Conservation (phyloP, 2,329 filamentous ascomycete genomes). For the Alternaria ethzedia region DNA sequence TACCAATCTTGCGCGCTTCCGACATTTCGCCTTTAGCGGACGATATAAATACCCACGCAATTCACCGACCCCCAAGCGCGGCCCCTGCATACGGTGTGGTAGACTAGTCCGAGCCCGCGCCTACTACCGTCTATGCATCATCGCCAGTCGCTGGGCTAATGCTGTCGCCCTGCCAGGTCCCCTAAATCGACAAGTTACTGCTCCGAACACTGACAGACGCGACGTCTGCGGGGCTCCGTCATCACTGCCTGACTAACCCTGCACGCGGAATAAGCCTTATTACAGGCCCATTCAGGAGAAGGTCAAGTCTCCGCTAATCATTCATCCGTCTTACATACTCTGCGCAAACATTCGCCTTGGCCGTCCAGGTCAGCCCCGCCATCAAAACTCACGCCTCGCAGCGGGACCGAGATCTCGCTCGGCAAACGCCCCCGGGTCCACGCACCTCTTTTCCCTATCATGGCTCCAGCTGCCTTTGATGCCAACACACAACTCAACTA, state of each 20-base stretch:
- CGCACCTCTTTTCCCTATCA: slow-evolving; percentile 14
- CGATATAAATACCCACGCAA: slow-evolving; percentile 5
- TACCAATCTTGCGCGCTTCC: slow-evolving; percentile 6
- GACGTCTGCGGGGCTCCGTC: background rate
- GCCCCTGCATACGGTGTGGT: slow-evolving; percentile 10
- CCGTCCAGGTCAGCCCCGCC: slow-evolving; percentile 12
- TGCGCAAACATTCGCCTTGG: slow-evolving; percentile 2
- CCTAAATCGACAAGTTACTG: background rate
- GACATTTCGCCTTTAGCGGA: slow-evolving; percentile 16
- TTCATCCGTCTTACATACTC: background rate
- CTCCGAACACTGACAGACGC: background rate
- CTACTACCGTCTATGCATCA: slow-evolving; percentile 17
- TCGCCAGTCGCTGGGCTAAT: slow-evolving; percentile 3
- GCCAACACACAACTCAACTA: slow-evolving; percentile 39
- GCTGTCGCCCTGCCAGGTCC: background rate
- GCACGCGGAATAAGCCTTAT: background rate
- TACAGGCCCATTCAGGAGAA: background rate
- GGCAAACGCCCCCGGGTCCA: slow-evolving; percentile 12
- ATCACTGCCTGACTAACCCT: background rate
- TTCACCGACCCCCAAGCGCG: slow-evolving; percentile 9
- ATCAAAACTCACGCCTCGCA: slow-evolving; percentile 6
- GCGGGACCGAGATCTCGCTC: slow-evolving; percentile 8
- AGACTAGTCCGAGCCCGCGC: slow-evolving; percentile 18
- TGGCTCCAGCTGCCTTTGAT: slow-evolving; percentile 27
- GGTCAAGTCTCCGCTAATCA: background rate